Percentiles rank a stretch among this genome's conserved stretches.
Evolutionary conservation across 495 filamentous ascomycete genomes (phyloP).

Genomic region (Aspergillus sclerotioniger): DNA sequence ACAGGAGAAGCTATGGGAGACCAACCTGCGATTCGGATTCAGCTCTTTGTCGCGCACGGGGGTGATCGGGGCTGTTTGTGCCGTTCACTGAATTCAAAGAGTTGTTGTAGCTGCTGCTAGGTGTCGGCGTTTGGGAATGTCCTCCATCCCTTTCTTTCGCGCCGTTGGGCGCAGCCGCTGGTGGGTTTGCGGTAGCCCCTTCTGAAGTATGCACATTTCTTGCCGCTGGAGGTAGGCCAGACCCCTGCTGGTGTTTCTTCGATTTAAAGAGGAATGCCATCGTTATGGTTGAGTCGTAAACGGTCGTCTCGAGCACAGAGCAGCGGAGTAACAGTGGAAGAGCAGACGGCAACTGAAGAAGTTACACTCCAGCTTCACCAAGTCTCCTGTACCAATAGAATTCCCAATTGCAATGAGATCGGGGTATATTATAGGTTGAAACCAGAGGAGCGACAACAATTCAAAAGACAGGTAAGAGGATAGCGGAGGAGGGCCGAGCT

Average conservation of each 20-base stretch:
- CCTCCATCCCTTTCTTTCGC: constrained; percentile 40
- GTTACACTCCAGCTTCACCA: constrained; percentile 5
- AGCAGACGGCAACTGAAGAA: background rate
- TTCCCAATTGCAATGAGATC: background rate
- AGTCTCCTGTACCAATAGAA: constrained; percentile 6
- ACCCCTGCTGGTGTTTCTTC: constrained; percentile 52
- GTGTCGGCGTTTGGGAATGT: constrained; percentile 53
- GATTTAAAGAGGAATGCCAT: constrained; percentile 67
- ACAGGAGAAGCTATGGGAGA: constrained; percentile 12
- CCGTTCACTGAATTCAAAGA: constrained; percentile 57
- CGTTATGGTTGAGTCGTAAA: constrained; percentile 40
- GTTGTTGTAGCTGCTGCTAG: constrained; percentile 63
- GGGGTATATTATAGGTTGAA: background rate
- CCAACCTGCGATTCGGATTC: constrained; percentile 53
- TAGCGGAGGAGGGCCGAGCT: constrained; percentile 17
- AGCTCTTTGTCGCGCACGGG: constrained; percentile 47
- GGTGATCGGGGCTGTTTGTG: constrained; percentile 51
- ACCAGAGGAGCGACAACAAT: background rate
- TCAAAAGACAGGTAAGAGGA: background rate
- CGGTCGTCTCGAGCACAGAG: constrained; percentile 34
- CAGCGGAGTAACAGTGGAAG: constrained; percentile 6
- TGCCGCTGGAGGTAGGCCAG: constrained; percentile 50
- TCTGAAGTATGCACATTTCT: constrained; percentile 53
- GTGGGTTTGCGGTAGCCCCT: constrained; percentile 32
- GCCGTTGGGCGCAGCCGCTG: constrained; percentile 36